These are phyloP conservation scores for Endothia cerciana DNA, from an alignment of 2,329 filamentous ascomycete species.

Conservation along the genomic window DNA sequence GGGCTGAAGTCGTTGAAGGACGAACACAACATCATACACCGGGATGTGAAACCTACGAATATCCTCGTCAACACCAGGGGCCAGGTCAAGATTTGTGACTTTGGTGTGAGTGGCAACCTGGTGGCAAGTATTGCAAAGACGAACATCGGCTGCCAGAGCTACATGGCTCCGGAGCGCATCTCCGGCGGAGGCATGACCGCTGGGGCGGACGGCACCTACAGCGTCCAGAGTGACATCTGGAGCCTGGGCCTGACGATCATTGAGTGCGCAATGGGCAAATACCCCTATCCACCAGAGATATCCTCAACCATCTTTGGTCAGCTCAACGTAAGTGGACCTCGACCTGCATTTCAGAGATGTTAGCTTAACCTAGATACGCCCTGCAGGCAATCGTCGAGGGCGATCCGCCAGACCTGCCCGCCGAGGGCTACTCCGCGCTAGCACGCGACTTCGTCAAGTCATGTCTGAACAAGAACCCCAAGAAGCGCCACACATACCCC, in stretches of 20 bases:
- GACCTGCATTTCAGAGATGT: constrained; percentile 31
- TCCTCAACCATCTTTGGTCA: constrained; percentile 99
- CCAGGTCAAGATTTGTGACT: constrained; percentile 98
- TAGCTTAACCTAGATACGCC: background rate
- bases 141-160: constrained; percentile 98
- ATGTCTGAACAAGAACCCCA: constrained; percentile 91
- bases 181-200: constrained; percentile 80
- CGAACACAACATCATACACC: constrained; percentile 98
- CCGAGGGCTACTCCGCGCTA: constrained; percentile 74
- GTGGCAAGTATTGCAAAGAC: constrained; percentile 98
- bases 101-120: constrained; percentile 93
- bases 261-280: constrained; percentile 91
- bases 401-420: constrained; percentile 86
- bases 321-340: constrained; percentile 75
- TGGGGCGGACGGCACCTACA: constrained; percentile 83
- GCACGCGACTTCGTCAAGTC: constrained; percentile 86
- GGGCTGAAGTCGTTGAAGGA: constrained; percentile 94
- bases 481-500: constrained; percentile 89
- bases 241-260: constrained; percentile 92
- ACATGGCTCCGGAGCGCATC: constrained; percentile 98
- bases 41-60: constrained; percentile 99
- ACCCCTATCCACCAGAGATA: constrained; percentile 95
- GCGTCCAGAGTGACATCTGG: constrained; percentile 98
- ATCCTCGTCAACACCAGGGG: constrained; percentile 89
- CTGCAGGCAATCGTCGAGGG: constrained; percentile 93